Evolutionary conservation across 2,329 filamentous ascomycete species (phyloP).

Genomic region (Hymenoscyphus fraxineus): DNA sequence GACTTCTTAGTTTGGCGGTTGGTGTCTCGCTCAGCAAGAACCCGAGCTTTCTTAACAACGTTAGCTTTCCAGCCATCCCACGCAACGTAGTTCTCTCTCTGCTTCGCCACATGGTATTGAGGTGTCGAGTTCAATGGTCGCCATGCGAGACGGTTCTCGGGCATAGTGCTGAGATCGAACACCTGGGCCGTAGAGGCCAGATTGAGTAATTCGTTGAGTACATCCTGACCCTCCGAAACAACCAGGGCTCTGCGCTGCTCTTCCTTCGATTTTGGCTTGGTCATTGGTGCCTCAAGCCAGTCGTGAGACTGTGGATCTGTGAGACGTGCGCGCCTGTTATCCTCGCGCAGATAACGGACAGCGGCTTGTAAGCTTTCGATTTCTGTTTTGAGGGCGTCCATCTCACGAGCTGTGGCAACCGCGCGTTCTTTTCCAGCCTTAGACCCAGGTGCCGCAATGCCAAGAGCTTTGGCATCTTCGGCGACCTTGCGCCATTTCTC

Average conservation of each 20-base stretch:
- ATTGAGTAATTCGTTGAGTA: constrained; percentile 60
- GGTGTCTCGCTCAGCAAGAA: constrained; percentile 35
- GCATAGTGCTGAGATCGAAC: constrained; percentile 56
- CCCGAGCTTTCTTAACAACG: constrained; percentile 50
- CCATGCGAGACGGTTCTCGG: constrained; percentile 62
- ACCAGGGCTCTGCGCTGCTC: constrained; percentile 51
- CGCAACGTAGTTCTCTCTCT: constrained; percentile 61
- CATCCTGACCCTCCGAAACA: constrained; percentile 58
- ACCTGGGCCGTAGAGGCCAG: constrained; percentile 54
- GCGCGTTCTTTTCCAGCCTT: constrained; percentile 63
- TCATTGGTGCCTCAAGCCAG: constrained; percentile 63
- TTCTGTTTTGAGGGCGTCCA: constrained; percentile 67
- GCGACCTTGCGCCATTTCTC: constrained; percentile 71
- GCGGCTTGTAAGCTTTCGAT: constrained; percentile 62
- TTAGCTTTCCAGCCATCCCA: constrained; percentile 57
- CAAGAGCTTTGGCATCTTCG: constrained; percentile 56
- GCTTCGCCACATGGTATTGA: constrained; percentile 62
- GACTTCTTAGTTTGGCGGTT: constrained; percentile 22
- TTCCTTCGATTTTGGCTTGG: constrained; percentile 38
- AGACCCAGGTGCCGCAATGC: constrained; percentile 43
- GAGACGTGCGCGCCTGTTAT: constrained; percentile 59
- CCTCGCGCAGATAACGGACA: constrained; percentile 64
- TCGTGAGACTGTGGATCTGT: constrained; percentile 53
- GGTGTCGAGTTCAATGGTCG: constrained; percentile 60
- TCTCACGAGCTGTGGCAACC: constrained; percentile 67